Evolutionary conservation across 371 early-diverging fungal species (phyloP).

Genomic region (Rhizopus microsporus): DNA sequence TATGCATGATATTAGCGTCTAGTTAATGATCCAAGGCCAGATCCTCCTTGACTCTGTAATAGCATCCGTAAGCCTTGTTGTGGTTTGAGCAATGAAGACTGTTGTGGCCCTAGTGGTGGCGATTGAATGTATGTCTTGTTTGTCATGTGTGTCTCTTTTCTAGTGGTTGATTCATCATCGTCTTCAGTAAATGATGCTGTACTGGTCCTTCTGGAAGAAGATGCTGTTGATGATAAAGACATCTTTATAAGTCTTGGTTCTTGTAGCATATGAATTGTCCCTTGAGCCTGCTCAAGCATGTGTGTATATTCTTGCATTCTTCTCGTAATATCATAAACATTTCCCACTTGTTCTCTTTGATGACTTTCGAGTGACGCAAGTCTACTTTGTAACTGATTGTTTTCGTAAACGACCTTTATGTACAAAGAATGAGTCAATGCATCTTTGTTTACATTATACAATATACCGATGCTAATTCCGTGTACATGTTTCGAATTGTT

Average conservation of each 20-base stretch:
- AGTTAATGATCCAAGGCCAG: conserved; percentile 17
- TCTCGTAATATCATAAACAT: conserved; percentile 30
- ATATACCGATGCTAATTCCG: conserved; percentile 58
- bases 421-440: not conserved
- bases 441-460: conserved; percentile 18
- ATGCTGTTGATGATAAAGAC: too few relatives aligned
- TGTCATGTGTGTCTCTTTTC: conserved; percentile 4
- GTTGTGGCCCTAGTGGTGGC: conserved; percentile 19
- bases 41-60: conserved; percentile 13
- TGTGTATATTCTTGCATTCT: conserved; percentile 45
- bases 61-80: conserved; percentile 22
- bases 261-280: conserved; percentile 33
- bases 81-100: conserved; percentile 14
- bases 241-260: conserved; percentile 11
- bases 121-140: conserved; percentile 18
- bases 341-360: conserved; percentile 38
- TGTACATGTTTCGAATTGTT: conserved; percentile 54
- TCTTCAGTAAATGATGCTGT: conserved; percentile 23
- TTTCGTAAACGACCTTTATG: conserved; percentile 40
- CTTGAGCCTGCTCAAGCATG: conserved; percentile 49
- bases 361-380: conserved; percentile 28
- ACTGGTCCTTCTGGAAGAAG: conserved; percentile 5
- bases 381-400: conserved; percentile 33
- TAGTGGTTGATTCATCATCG: not conserved
- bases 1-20: too few relatives aligned